Conservation (phyloP, 2,329 filamentous ascomycete genomes). For the Drechslera avenae region DNA sequence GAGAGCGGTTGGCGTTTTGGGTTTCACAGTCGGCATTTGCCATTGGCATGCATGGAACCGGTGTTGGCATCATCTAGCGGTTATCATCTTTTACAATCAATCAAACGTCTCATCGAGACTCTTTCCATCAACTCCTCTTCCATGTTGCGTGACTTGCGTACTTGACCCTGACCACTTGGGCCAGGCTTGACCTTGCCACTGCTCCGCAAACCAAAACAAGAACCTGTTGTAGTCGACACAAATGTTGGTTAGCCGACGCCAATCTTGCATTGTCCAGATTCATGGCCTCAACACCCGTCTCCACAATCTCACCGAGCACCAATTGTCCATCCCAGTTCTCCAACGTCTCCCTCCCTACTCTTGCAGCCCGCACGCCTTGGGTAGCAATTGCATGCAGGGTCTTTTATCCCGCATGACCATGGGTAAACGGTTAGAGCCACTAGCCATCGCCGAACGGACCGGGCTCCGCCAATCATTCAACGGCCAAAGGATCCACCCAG, state of each 20-base stretch:
- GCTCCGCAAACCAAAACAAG: too few relatives aligned
- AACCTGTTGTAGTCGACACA: not conserved
- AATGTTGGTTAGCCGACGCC: not conserved
- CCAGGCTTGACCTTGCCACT: not conserved
- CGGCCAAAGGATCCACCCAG: not conserved
- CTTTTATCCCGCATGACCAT: conserved; percentile 2
- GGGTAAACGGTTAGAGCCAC: conserved; percentile 1
- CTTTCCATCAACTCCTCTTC: not conserved
- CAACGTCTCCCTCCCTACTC: not conserved
- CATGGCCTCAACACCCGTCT: not conserved
- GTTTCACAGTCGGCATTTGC: conserved; percentile 6
- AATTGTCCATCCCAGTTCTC: not conserved
- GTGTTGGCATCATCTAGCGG: conserved; percentile 9
- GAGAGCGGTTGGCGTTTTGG: conserved; percentile 8
- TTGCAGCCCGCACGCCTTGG: conserved; percentile 1
- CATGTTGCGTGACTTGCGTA: not conserved
- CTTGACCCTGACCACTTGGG: not conserved
- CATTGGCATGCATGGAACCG: conserved; percentile 2
- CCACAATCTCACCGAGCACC: not conserved
- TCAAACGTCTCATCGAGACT: conserved; percentile 2
- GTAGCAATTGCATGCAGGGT: conserved; percentile 3
- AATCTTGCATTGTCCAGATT: too few relatives aligned
- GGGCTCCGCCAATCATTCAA: not conserved
- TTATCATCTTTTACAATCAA: conserved; percentile 9
- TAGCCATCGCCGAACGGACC: not conserved